These are phyloP conservation scores for Didymella keratinophila DNA, from an alignment of 2,329 filamentous ascomycete species.

Conservation along the genomic window DNA sequence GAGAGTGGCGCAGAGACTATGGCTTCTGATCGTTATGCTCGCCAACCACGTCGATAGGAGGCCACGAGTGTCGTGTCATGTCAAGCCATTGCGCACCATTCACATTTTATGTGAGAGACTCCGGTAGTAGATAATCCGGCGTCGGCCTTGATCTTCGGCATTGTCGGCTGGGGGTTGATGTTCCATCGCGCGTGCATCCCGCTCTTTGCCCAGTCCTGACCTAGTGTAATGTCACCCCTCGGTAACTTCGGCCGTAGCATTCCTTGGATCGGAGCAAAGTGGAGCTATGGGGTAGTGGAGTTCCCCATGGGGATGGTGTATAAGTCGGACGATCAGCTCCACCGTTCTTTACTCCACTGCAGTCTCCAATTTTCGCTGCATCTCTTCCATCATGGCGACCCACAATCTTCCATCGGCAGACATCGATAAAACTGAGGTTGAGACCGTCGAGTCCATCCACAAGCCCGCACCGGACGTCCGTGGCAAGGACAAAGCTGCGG, in stretches of 20 bases:
- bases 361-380: constrained; percentile 8
- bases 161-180: constrained; percentile 3
- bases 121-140: constrained; percentile 1
- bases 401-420: constrained; percentile 19
- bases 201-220: background rate
- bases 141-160: constrained; percentile 4
- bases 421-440: constrained; percentile 34
- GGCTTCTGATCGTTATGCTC: background rate
- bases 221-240: background rate
- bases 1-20: constrained; percentile 5
- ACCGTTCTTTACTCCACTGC: constrained; percentile 16
- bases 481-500: constrained; percentile 58
- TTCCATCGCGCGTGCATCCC: background rate
- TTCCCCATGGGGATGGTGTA: constrained; percentile 38
- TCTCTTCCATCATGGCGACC: constrained; percentile 28
- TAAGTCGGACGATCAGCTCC: constrained; percentile 22
- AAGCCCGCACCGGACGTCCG: constrained; percentile 24
- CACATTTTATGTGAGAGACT: constrained; percentile 5
- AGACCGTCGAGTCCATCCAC: constrained; percentile 40
- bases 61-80: background rate
- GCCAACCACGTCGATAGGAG: background rate
- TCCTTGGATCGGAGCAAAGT: constrained; percentile 14
- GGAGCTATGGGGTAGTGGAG: constrained; percentile 24
- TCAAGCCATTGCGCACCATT: background rate
- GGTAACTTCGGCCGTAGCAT: constrained; percentile 31